A percentile compares a stretch with the other conserved stretches of the same genome.
These are phyloP conservation scores for Paspalum vaginatum DNA, from an alignment of 176 grass and related monocot genomes.

Conservation along the genomic window DNA sequence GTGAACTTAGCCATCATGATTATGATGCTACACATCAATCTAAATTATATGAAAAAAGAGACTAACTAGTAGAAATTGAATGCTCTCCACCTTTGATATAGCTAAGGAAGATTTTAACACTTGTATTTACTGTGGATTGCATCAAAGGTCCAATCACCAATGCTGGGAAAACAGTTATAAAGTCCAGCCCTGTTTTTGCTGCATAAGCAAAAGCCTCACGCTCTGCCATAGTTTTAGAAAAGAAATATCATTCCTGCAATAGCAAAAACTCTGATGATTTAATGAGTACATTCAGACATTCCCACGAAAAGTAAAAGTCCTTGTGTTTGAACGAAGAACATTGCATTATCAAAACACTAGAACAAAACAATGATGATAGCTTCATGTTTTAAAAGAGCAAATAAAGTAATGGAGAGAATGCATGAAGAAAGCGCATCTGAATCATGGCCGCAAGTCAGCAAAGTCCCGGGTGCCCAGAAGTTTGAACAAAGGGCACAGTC, in stretches of 20 bases:
- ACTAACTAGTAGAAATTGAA: not conserved
- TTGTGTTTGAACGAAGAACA: not conserved
- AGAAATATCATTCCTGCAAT: slow-evolving; percentile 48
- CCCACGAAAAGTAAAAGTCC: not conserved
- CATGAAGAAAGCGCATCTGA: not conserved
- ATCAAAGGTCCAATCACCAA: slow-evolving; percentile 45
- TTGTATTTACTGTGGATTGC: slow-evolving; percentile 42
- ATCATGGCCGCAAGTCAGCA: not conserved
- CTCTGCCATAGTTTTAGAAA: slow-evolving; percentile 49
- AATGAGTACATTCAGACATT: not conserved
- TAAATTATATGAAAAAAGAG: not conserved
- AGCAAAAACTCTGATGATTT: not conserved
- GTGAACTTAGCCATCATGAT: not conserved
- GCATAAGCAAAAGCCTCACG: slow-evolving; percentile 46
- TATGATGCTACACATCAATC: not conserved
- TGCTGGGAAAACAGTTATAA: slow-evolving; percentile 41
- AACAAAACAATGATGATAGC: not conserved
- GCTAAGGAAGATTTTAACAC: slow-evolving; percentile 28
- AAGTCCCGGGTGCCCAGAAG: not conserved
- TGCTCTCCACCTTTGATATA: slow-evolving; percentile 42
- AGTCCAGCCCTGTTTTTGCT: slow-evolving; percentile 42
- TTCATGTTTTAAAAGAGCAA: not conserved
- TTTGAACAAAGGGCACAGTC: not conserved
- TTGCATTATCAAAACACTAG: not conserved
- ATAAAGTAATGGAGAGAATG: not conserved